phyloP scores from a whole-genome alignment of 306 rosid species.

The Cucurbita pepo region DNA sequence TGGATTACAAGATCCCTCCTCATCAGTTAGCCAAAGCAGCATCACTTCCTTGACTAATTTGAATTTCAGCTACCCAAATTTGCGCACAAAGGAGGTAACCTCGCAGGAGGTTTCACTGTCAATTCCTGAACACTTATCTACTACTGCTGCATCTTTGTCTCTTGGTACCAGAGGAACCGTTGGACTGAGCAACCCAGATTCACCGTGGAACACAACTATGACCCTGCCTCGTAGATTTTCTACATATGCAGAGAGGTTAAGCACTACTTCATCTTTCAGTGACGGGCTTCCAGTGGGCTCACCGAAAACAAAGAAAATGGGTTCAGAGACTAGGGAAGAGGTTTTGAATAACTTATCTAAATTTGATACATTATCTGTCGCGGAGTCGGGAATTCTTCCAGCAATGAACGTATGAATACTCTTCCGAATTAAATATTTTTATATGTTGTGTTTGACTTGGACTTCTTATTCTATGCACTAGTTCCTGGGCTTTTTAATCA shows the following conservation, averaged over 20 bases:
- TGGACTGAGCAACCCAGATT: conserved; percentile 53
- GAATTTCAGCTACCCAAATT: conserved; percentile 33
- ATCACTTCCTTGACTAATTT: conserved; percentile 33
- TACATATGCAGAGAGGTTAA: conserved; percentile 84
- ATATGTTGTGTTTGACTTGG: not conserved
- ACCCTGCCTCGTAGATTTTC: conserved; percentile 54
- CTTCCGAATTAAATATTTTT: conserved; percentile 3
- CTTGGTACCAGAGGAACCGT: conserved; percentile 38
- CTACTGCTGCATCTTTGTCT: conserved; percentile 37
- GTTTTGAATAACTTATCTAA: conserved; percentile 50
- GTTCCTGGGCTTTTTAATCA: not conserved
- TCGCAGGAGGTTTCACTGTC: conserved; percentile 54
- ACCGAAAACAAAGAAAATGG: conserved; percentile 83
- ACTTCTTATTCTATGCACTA: not conserved
- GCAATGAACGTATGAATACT: conserved; percentile 34
- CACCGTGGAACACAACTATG: conserved; percentile 33
- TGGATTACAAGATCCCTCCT: conserved; percentile 60
- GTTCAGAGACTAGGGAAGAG: conserved; percentile 82
- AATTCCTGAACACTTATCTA: conserved; percentile 35
- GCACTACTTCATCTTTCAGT: conserved; percentile 51
- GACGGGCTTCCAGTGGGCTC: conserved; percentile 61
- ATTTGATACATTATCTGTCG: conserved; percentile 37
- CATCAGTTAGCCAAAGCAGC: conserved; percentile 25
- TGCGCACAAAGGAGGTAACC: conserved; percentile 48
- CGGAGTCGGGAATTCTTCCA: conserved; percentile 38